A percentile compares a stretch with the other conserved stretches of the same genome.
phyloP scores from a whole-genome alignment of 257 asterid species.

The Gentiana macrophylla region DNA sequence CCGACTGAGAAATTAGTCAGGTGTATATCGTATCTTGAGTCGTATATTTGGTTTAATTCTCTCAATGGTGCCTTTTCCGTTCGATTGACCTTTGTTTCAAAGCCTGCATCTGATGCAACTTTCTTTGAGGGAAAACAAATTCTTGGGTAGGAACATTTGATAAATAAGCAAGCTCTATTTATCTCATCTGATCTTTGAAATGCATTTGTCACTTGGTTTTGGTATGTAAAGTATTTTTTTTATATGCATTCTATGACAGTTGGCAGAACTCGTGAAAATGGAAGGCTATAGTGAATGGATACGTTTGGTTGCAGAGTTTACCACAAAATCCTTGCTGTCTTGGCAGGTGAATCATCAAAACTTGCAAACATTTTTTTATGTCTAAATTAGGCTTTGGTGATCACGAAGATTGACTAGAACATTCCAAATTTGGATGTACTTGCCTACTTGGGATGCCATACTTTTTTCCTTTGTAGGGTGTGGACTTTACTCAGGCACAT shows the following conservation, averaged over 20 bases:
- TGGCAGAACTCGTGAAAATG: slow-evolving; percentile 89
- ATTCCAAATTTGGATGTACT: neutral
- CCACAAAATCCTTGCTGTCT: slow-evolving; percentile 79
- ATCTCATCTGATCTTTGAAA: too few species aligned
- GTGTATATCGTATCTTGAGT: too few species aligned
- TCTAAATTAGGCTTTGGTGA: neutral
- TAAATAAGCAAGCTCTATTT: too few species aligned
- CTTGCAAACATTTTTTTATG: neutral
- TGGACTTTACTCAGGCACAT: neutral
- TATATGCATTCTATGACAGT: slow-evolving; percentile 33
- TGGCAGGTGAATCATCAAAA: slow-evolving; percentile 61
- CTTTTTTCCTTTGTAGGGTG: neutral
- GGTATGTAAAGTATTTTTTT: too few species aligned
- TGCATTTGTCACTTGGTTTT: too few species aligned
- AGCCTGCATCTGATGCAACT: too few species aligned
- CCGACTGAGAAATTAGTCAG: too few species aligned
- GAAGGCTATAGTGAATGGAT: slow-evolving; percentile 98
- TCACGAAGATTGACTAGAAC: neutral
- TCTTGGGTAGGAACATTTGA: too few species aligned
- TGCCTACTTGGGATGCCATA: neutral
- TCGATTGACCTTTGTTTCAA: too few species aligned
- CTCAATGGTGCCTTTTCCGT: too few species aligned
- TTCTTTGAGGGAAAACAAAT: too few species aligned
- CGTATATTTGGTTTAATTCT: too few species aligned
- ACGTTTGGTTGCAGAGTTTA: slow-evolving; percentile 93